Conservation (phyloP, 2,329 filamentous ascomycete genomes). For the Ophiostoma piceae region DNA sequence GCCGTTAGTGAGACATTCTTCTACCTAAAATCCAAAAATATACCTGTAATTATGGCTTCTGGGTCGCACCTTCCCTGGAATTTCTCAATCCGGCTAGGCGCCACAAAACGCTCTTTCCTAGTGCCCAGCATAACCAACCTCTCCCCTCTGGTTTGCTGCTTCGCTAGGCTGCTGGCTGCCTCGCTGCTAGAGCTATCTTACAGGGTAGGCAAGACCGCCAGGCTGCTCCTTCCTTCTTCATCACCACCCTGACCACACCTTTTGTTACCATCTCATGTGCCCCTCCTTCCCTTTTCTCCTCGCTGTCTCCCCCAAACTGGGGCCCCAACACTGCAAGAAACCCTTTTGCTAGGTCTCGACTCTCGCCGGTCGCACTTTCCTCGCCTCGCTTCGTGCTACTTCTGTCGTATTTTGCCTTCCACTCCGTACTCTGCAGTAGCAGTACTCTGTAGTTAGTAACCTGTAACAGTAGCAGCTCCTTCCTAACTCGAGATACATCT, state of each 20-base stretch:
- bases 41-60: conserved; percentile 11
- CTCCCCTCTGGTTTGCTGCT: conserved; percentile 3
- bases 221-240: conserved; percentile 1
- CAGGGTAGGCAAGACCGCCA: neutral
- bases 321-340: neutral
- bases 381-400: neutral
- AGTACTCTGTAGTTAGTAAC: neutral
- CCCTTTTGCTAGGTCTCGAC: neutral
- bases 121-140: neutral
- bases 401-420: neutral
- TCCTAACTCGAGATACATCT: neutral
- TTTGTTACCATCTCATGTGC: neutral
- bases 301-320: neutral
- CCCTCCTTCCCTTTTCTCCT: conserved; percentile 11
- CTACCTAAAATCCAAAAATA: conserved; percentile 4
- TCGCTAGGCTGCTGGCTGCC: neutral
- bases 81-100: conserved; percentile 3
- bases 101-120: neutral
- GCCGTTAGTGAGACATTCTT: conserved; percentile 1
- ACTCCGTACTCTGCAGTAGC: neutral
- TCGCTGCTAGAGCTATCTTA: neutral
- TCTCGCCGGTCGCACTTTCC: neutral
- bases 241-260: neutral
- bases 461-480: neutral
- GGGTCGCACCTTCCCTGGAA: conserved; percentile 1